Base-by-base conservation (phyloP, 768 basidiomycete genomes). In the Guyanaporus albipodus region DNA sequence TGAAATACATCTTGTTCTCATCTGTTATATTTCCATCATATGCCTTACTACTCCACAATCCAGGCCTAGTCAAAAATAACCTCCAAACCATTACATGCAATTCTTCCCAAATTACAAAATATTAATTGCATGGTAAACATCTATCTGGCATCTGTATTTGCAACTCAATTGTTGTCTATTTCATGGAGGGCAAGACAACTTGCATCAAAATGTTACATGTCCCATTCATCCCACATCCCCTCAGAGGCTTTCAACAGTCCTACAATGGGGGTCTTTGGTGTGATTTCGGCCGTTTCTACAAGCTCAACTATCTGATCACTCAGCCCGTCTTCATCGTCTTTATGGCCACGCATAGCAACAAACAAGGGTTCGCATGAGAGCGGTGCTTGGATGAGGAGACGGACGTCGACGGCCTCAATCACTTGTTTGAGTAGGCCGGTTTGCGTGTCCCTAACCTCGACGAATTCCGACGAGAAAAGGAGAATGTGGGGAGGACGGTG, bases 361-460 rank as follows among this genome's bases (percentile, higher is more conserved):
- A 90, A 59, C 19, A 87, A 70, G 6, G 78, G 71, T 41, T 77
- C 76, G 14, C 55, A 56, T 11, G 40, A 34, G 28, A 51, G 49
- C 4, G 62, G 54, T 34, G 70, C 64, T 32, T 56, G 59, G 60
- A 85, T 74, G 38, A 88, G 64, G 23, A 88, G 72, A 21, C 86
- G 79, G 29, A 91, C 76, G 55, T 89, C 85, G 10, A 58, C 55
- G 1, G 75, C 88, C 57, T 88, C 85, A 35, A 91, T 80, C n/a
- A 90, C 85, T 65, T 92, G 90, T n/a, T 83, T 78, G 17, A 92
- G 78, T 41, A 77, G 66, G 4, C 86, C 83, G 1, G 82, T 84
- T 12, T 70, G 65, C 22, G 80, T 67, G 48, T 79, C 72, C 45
- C 90, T 79, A 22, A 91, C 70, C 62, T 92, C 90, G 57, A 92